Base-by-base conservation (phyloP, 192 early-diverging fungal species). In the Coemansia sp. region DNA sequence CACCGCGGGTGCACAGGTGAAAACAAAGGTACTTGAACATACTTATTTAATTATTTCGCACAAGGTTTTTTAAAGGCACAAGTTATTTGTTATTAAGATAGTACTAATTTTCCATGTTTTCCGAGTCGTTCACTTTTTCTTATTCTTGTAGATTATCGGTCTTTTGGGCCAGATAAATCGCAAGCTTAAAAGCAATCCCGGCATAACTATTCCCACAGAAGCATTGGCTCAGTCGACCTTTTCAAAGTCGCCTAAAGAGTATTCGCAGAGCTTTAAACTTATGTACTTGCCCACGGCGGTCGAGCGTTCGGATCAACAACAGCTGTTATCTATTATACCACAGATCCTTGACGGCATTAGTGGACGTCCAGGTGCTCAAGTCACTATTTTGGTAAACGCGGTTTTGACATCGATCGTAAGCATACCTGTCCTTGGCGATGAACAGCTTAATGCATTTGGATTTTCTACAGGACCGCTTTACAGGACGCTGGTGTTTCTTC, bases 221-320 rank as follows among this genome's bases (percentile, higher is more conserved):
- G 38, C 70, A 38, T 75, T 98, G 2, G 41, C 94, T 2, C 78
- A 85, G 15, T 86, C 91, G 56, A 90, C 90, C 17, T 74, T 84
- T 37, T 53, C 56, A 22, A 84, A 79, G 9, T 69, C 82, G 14
- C 58, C 74, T 1, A 70, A 78, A 0, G 67, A 74, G 12, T 83
- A 93, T 54, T 87, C 94, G 15, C 89, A 88, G 54, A 91, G 90
- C 71, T 93, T 98, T 72, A 86, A 88, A 9, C 79, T 97, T 5
- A 89, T 98, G 67, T 98, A 95, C 53, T 64, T 98, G 3, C 88
- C 95, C 20, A 93, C 95, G 87, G 94, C 88, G 0, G 85, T 92
- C 34, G 75, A 74, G 15, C 74, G 89, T 5, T 61, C 89, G 32
- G 53, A 67, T 0, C 55, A 76, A 1, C 73, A 87, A 41, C 86